A percentile compares a stretch with the other conserved stretches of the same genome.
Conservation (phyloP, 108 stramenopile genomes). For the Nitzschia sp. region DNA sequence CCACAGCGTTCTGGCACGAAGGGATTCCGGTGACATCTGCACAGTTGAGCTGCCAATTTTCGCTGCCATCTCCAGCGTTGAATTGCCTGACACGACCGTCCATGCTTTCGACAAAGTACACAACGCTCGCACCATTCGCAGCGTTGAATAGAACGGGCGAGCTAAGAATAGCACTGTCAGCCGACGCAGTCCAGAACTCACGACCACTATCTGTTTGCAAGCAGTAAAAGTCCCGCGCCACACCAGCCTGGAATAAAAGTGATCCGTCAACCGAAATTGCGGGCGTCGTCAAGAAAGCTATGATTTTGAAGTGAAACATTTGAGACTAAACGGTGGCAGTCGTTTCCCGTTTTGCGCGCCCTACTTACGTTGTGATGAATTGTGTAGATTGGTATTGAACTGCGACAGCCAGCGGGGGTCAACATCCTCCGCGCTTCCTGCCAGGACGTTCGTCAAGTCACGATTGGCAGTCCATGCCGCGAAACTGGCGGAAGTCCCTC, state of each 20-base stretch:
- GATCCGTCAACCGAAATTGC: slow-evolving; percentile 10
- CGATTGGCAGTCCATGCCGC: slow-evolving; percentile 31
- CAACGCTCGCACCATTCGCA: slow-evolving; percentile 2
- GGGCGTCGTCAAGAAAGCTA: slow-evolving; percentile 28
- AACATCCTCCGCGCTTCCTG: slow-evolving; percentile 17
- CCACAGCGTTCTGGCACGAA: slow-evolving; percentile 36
- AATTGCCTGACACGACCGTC: slow-evolving; percentile 36
- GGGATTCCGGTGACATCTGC: slow-evolving; percentile 10
- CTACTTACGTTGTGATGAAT: slow-evolving; percentile 44
- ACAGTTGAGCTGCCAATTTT: slow-evolving; percentile 37
- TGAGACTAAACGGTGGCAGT: slow-evolving; percentile 2
- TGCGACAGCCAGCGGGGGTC: slow-evolving; percentile 18
- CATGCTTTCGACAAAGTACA: slow-evolving; percentile 37
- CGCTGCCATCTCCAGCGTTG: slow-evolving; percentile 15
- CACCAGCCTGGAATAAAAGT: slow-evolving; percentile 20
- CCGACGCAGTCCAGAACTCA: slow-evolving; percentile 20
- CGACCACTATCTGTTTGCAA: slow-evolving; percentile 24
- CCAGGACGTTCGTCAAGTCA: slow-evolving; percentile 16
- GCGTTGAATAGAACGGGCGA: slow-evolving; percentile 16
- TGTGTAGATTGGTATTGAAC: slow-evolving; percentile 16
- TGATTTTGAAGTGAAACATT: slow-evolving; percentile 4
- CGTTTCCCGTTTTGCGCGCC: too few relatives aligned
- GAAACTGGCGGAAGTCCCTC: slow-evolving; percentile 23
- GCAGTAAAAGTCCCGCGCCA: slow-evolving; percentile 21
- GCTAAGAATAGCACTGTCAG: slow-evolving; percentile 20